Conservation (phyloP, 2,329 filamentous ascomycete genomes). For the Talaromyces piceae region DNA sequence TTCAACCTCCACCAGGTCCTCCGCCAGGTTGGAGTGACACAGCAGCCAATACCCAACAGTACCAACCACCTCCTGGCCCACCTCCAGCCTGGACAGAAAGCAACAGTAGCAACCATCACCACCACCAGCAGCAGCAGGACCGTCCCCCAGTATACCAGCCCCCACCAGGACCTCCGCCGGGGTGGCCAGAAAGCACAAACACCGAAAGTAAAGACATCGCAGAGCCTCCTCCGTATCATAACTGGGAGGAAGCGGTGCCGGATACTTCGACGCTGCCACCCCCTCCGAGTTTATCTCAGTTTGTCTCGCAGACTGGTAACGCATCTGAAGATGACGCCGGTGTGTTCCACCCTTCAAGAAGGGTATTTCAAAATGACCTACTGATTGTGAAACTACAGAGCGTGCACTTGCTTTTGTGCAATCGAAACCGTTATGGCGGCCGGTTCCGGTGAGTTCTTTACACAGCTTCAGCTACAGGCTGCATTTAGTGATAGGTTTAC, state of each 20-base stretch:
- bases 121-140: too few species aligned
- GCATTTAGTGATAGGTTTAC: too few species aligned
- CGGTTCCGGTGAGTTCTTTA: conserved; percentile 24
- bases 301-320: conserved; percentile 50
- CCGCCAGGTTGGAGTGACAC: background rate
- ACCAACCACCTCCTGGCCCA: background rate
- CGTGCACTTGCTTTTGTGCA: conserved; percentile 51
- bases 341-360: background rate
- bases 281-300: conserved; percentile 49
- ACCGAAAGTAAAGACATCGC: conserved; percentile 10
- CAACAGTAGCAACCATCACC: background rate
- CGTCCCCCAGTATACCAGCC: background rate
- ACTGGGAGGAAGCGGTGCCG: conserved; percentile 53
- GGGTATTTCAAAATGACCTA: background rate
- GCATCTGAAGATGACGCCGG: conserved; percentile 41
- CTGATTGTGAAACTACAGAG: conserved; percentile 23
- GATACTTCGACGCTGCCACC: conserved; percentile 54
- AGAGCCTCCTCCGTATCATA: conserved; percentile 52
- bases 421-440: conserved; percentile 44
- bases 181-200: background rate
- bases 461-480: too few species aligned
- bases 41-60: background rate
- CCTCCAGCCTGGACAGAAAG: background rate
- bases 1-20: background rate
- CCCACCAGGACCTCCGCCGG: background rate